Evolutionary conservation across 495 filamentous ascomycete species (phyloP), one percentile per base, ranked within the genome.

Genomic region (Podospora comata): DNA sequence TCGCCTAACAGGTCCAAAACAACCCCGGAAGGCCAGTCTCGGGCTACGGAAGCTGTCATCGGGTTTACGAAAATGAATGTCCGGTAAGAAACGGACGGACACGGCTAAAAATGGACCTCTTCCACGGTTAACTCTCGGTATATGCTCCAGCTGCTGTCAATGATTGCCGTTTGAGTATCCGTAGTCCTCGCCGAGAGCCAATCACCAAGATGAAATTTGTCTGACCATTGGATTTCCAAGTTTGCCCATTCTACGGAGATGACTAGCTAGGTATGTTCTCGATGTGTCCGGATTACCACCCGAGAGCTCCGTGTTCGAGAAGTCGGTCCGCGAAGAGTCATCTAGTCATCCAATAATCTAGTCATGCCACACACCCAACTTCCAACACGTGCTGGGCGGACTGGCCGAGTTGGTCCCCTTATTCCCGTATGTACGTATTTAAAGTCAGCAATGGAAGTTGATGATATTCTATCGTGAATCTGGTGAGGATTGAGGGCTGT

Each of bases 81-180:
- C 54, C 71, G 67, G 68, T 60, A 67, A 44, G 60, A 69, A 58
- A 69, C 71, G 68, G 66, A 64, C 66, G 60, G 61, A 4, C 39
- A 70, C 68, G 71, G 68, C 64, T 70, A 73, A 61, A 53, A 68
- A 39, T 63, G 55, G 66, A 28, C 53, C 63, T 2, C 67, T 67
- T 32, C 44, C 68, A 71, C 71, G 71, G 60, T 28, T 68, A 73
- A 66, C 66, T 69, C 66, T 44, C 61, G 61, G 66, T 66, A 48
- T 68, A 48, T 58, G 39, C 32, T 19, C 39, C 59, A 30, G 54
- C 54, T 20, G n/a, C 56, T 23, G 30, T 30, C 64, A 39, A 19
- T 34, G 16, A 15, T 16, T 59, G 32, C 39, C 66, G 60, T 62
- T 58, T 5, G 1, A 23, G 60, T 66, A 56, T 62, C 62, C 69